Evolutionary conservation across 257 asterid species (phyloP).

Genomic region (Schizonepeta tenuifolia): DNA sequence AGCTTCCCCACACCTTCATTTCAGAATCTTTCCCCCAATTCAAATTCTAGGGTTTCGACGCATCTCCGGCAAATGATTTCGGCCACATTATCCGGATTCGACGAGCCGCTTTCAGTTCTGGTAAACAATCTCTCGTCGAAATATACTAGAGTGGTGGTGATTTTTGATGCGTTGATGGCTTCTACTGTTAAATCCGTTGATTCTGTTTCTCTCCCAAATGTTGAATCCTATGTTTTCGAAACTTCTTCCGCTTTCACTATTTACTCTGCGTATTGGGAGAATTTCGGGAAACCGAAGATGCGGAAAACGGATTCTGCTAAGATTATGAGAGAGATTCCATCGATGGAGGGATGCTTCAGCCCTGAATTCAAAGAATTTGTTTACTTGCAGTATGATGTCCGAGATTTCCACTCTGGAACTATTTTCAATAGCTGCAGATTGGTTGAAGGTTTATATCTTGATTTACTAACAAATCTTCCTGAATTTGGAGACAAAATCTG

Average conservation of each 20-base stretch:
- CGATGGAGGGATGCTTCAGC: slow-evolving; percentile 25
- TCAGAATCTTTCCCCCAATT: slow-evolving; percentile 38
- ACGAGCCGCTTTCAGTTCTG: slow-evolving; percentile 34
- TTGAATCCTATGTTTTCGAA: slow-evolving; percentile 49
- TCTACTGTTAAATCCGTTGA: slow-evolving; percentile 44
- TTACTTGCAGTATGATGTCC: background rate
- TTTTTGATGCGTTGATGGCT: slow-evolving; percentile 52
- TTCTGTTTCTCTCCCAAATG: slow-evolving; percentile 31
- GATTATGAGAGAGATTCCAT: slow-evolving; percentile 36
- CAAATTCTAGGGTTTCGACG: slow-evolving; percentile 38
- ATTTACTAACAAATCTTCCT: slow-evolving; percentile 31
- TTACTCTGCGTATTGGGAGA: slow-evolving; percentile 27
- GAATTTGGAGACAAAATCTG: slow-evolving; percentile 13
- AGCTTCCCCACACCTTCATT: slow-evolving; percentile 19
- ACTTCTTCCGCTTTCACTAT: slow-evolving; percentile 39
- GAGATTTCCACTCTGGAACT: slow-evolving; percentile 29
- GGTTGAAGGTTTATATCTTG: slow-evolving; percentile 42
- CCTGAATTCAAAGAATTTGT: slow-evolving; percentile 32
- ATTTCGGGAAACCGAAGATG: slow-evolving; percentile 36
- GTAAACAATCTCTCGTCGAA: slow-evolving; percentile 16
- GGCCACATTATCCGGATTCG: slow-evolving; percentile 25
- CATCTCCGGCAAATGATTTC: slow-evolving; percentile 43
- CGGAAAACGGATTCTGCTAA: no score
- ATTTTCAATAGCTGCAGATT: slow-evolving; percentile 43
- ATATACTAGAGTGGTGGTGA: slow-evolving; percentile 37